Percentiles rank a stretch among this genome's conserved stretches.
These are phyloP conservation scores for Paracoccidioides brasiliensis DNA, from an alignment of 2,329 filamentous ascomycete genomes.

Conservation along the genomic window DNA sequence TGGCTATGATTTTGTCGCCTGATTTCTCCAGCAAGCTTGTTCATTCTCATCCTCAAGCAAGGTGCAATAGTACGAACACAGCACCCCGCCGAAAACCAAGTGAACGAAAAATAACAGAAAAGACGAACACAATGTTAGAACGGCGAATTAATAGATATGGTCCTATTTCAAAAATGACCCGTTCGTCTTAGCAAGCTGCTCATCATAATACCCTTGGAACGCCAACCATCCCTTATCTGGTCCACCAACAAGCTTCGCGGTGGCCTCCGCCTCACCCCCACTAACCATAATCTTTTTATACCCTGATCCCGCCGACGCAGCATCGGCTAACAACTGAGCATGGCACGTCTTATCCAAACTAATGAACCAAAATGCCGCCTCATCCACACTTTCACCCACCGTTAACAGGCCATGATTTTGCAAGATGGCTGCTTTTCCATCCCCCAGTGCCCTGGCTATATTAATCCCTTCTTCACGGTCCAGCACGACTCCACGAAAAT, in stretches of 20 bases:
- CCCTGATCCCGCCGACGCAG: conserved; percentile 38
- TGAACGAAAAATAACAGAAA: too few species aligned
- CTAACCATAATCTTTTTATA: conserved; percentile 16
- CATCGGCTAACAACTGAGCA: conserved; percentile 55
- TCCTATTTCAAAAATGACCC: conserved; percentile 36
- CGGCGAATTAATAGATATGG: not conserved
- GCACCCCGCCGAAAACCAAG: too few species aligned
- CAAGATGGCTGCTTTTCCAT: conserved; percentile 13
- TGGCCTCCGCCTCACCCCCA: conserved; percentile 16
- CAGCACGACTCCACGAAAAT: conserved; percentile 37
- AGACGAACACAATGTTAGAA: not conserved
- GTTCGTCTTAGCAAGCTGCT: conserved; percentile 38
- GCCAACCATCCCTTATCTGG: conserved; percentile 42
- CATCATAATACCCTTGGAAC: conserved; percentile 43
- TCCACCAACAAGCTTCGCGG: conserved; percentile 14
- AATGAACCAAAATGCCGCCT: conserved; percentile 58
- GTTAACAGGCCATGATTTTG: conserved; percentile 35
- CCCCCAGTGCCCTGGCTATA: conserved; percentile 25
- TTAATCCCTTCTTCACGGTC: conserved; percentile 31
- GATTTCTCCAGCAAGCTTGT: not conserved
- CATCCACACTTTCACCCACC: conserved; percentile 57
- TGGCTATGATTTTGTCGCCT: not conserved
- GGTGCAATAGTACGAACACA: too few species aligned
- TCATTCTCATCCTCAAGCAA: not conserved
- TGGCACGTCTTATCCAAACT: conserved; percentile 56